Evolutionary conservation across 1,284 basidiomycete species (phyloP), one percentile per base, ranked within the genome.

Genomic region (Malassezia sympodialis): DNA sequence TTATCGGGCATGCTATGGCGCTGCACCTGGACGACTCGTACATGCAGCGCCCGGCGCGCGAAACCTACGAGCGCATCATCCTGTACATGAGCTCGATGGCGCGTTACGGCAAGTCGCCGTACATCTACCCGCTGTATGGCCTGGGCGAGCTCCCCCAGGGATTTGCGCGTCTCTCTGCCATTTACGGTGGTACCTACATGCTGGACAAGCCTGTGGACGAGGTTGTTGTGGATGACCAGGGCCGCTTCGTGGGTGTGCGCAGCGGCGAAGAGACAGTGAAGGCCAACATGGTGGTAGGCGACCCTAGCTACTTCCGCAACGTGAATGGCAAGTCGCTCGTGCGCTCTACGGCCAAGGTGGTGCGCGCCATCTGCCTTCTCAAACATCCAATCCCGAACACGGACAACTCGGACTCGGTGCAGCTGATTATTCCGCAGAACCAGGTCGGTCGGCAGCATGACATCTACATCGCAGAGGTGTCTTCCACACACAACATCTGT

Each of bases 161-260:
- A 2, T 99, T 99, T 73, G 94, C 94, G 15, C 90, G 94, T 74
- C 69, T 74, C 42, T 91, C 88, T 63, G 94, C 94, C 67, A 96
- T 99, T 76, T 96, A 99, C 76, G 94, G 94, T 51, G 94, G 94
- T 50, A 99, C 94, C 15, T 99, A 98, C 80, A 99, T 99, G 94
- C 85, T 99, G 56, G 90, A 96, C 81, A 98, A 98, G 79, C 81
- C 81, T 56, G 86, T 96, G 67, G 85, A 96, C 63, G 83, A 88
- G 76, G 90, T 98, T 69, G 85, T 96, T 59, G 86, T 86, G 47
- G 66, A 69, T 50, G 82, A 85, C 45, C 75, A 76, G 58, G 94
- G 94, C 72, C 88, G 87, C 76, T 96, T 99, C 69, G 81, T 87
- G 50, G 93, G 94, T 53, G 94, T 98, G 40, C 86, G 85, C 40